Percentiles rank a stretch among this genome's conserved stretches.
Evolutionary conservation across 208 protist genomes (phyloP).

Genomic region (Ichthyophonus hoferi): DNA sequence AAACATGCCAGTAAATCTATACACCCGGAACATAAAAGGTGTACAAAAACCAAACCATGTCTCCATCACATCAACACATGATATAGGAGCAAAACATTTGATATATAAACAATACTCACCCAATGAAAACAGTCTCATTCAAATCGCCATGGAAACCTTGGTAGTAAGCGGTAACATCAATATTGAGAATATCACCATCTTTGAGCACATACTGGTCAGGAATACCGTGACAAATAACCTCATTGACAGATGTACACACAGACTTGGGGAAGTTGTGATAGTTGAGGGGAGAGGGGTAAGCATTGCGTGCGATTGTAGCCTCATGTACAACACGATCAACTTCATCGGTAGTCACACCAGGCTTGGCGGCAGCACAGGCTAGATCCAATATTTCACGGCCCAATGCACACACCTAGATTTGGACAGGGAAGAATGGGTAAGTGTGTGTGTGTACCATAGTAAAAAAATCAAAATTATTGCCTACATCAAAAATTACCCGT

Average conservation of each 20-base stretch:
- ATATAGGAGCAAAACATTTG: too few species aligned
- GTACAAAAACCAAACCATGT: too few species aligned
- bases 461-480: background rate
- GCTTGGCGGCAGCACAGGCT: conserved; percentile 60
- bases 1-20: too few species aligned
- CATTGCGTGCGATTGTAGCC: conserved; percentile 58
- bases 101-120: too few species aligned
- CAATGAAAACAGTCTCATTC: conserved; percentile 67
- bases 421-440: background rate
- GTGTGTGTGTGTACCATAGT: conserved; percentile 6
- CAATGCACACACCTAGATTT: conserved; percentile 18
- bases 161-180: conserved; percentile 91
- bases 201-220: conserved; percentile 84
- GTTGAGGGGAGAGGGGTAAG: conserved; percentile 96
- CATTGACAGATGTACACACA: conserved; percentile 78
- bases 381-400: conserved; percentile 84
- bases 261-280: conserved; percentile 96
- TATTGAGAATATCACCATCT: conserved; percentile 95
- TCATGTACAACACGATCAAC: conserved; percentile 80
- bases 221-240: conserved; percentile 77
- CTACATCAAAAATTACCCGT: background rate
- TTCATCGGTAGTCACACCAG: conserved; percentile 93
- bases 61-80: too few species aligned
- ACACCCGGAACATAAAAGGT: too few species aligned
- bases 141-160: conserved; percentile 66